These are phyloP conservation scores for Climacium dendroides DNA, from an alignment of 225 moss, liverwort and hornwort genomes.

Conservation along the genomic window DNA sequence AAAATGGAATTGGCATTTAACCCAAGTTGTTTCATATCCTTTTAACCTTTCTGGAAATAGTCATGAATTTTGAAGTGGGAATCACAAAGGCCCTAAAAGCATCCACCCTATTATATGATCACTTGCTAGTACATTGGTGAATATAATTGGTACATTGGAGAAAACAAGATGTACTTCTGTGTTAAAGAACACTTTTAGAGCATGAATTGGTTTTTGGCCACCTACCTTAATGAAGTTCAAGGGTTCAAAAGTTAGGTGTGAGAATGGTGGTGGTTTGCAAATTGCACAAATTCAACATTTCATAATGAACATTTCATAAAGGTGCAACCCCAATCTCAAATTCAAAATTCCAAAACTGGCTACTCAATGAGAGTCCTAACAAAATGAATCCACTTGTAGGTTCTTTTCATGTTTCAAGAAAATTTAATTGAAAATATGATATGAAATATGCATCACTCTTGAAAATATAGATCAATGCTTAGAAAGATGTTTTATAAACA, in stretches of 20 bases:
- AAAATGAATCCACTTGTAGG: not conserved
- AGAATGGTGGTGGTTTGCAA: not conserved
- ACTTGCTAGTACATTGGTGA: not conserved
- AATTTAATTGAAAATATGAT: not conserved
- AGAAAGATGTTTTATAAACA: not conserved
- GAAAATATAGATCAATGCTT: not conserved
- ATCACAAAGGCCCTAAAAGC: not conserved
- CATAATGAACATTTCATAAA: not conserved
- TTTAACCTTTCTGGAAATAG: not conserved
- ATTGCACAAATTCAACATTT: too few relatives aligned
- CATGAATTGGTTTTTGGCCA: rapidly evolving
- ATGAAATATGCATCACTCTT: rapidly evolving
- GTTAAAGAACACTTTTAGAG: not conserved
- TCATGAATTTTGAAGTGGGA: not conserved
- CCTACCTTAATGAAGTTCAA: not conserved
- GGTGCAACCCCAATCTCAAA: too few relatives aligned
- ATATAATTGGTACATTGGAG: not conserved
- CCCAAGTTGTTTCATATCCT: not conserved
- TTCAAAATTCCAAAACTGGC: not conserved
- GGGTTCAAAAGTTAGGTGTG: rapidly evolving
- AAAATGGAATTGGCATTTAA: not conserved
- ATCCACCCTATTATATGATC: rapidly evolving
- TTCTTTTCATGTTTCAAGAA: not conserved
- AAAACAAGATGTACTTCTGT: not conserved
- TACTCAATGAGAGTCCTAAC: not conserved